Evolutionary conservation across 2,329 filamentous ascomycete species (phyloP).

Genomic region (Capronia americana): DNA sequence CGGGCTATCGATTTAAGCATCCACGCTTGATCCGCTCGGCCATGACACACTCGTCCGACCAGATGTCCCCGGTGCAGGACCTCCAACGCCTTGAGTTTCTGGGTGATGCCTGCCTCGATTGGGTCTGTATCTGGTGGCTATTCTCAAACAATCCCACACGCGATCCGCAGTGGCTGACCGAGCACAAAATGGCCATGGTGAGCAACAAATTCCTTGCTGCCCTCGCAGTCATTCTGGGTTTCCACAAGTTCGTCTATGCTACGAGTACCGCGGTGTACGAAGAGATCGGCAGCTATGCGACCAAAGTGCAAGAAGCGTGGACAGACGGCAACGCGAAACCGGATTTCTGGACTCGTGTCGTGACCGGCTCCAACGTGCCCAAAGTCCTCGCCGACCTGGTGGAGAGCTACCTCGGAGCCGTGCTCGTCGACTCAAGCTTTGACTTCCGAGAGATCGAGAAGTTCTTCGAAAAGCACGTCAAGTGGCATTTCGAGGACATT

Average conservation of each 20-base stretch:
- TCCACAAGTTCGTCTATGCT: conserved; percentile 73
- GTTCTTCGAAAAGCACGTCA: conserved; percentile 79
- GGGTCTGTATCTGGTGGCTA: conserved; percentile 81
- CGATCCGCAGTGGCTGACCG: conserved; percentile 95
- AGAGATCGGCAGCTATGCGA: conserved; percentile 49
- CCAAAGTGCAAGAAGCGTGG: conserved; percentile 57
- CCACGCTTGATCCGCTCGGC: conserved; percentile 80
- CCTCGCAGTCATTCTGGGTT: conserved; percentile 76
- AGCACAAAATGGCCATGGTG: conserved; percentile 99
- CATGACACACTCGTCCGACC: conserved; percentile 86
- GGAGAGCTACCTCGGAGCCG: conserved; percentile 85
- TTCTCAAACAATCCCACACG: conserved; percentile 77
- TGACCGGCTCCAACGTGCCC: conserved; percentile 46
- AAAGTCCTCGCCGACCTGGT: conserved; percentile 80
- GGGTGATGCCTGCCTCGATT: conserved; percentile 86
- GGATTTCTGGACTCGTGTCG: conserved; percentile 52
- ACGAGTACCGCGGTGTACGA: conserved; percentile 43
- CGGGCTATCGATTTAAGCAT: conserved; percentile 72
- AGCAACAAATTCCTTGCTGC: conserved; percentile 92
- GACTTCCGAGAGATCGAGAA: conserved; percentile 72
- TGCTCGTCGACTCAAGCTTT: conserved; percentile 89
- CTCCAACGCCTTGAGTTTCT: conserved; percentile 94
- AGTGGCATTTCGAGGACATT: conserved; percentile 85
- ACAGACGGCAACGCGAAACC: conserved; percentile 43
- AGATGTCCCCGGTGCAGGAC: conserved; percentile 77